These are phyloP conservation scores for Gaertneriomyces semiglobifer DNA, from an alignment of 192 early-diverging fungal genomes.

Conservation along the genomic window DNA sequence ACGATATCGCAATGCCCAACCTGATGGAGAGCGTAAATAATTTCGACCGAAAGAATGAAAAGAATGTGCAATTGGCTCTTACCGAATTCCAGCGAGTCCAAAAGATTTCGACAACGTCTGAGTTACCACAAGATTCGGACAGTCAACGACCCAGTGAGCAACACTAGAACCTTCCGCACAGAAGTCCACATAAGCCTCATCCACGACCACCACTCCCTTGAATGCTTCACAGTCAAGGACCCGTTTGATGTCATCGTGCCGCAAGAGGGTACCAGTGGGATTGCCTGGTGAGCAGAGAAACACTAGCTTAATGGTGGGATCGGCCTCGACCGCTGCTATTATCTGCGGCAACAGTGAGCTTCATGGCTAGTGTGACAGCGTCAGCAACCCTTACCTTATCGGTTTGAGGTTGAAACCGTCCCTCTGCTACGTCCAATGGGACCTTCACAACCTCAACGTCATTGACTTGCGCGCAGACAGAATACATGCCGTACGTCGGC, in stretches of 20 bases:
- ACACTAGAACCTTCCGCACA: conserved; percentile 67
- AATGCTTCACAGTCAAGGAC: conserved; percentile 65
- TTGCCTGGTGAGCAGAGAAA: conserved; percentile 99
- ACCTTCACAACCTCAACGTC: conserved; percentile 89
- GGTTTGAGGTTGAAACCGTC: conserved; percentile 63
- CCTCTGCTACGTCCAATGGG: conserved; percentile 70
- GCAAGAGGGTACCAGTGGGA: conserved; percentile 86
- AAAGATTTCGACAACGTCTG: conserved; percentile 99
- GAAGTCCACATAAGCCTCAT: conserved; percentile 99
- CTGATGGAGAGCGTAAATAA: conserved; percentile 34
- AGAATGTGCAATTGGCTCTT: conserved; percentile 7
- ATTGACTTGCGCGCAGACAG: conserved; percentile 87
- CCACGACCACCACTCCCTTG: conserved; percentile 89
- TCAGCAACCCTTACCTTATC: conserved; percentile 46
- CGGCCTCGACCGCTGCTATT: conserved; percentile 53
- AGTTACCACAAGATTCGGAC: conserved; percentile 92
- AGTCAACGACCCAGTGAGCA: conserved; percentile 72
- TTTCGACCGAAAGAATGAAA: not conserved
- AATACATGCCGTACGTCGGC: conserved; percentile 99
- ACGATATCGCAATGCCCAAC: conserved; percentile 79
- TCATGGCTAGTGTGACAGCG: conserved; percentile 10
- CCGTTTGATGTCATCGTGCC: conserved; percentile 60
- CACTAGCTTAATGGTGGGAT: conserved; percentile 82
- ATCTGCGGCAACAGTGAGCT: conserved; percentile 50
- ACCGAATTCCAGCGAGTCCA: conserved; percentile 95